Evolutionary conservation across 495 filamentous ascomycete species (phyloP), one percentile per base, ranked within the genome.

Genomic region (Pseudevernia furfuracea): DNA sequence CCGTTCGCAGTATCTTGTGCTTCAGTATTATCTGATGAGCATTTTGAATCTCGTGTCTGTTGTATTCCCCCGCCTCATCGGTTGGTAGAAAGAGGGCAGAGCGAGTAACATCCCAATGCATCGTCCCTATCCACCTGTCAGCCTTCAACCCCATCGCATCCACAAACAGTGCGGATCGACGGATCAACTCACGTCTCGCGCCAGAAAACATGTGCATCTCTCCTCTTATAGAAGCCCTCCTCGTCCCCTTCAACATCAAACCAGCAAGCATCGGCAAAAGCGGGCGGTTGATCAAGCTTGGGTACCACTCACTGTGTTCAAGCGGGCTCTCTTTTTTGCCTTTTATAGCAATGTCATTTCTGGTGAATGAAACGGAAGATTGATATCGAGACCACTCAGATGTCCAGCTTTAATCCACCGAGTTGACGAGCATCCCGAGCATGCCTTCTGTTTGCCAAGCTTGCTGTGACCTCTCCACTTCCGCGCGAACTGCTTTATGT

Each of bases 401-500:
- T 30, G 49, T 1, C 5, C 14, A 11, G 4, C 30, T 64, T 65
- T 58, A 69, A 11, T 21, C 43, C 39, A 21, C 57, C 21, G 69
- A 23, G 28, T 56, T 62, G 44, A 68, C 56, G 17, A 96, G 73
- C 79, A 90, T 88, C 62, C 88, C 89, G 63, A 96, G 72, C 91
- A 96, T 96, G 1, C 92, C 93, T 64, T 80, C 82, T 9, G 87
- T 90, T 74, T 87, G 82, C 61, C 81, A 86, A 3, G 91, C 90
- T 72, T 87, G 81, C 72, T 96, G 89, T 19, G 88, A 85, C 70
- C 85, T 84, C 73, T 95, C 89, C 25, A 93, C 89, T 74, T 94
- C 89, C 32, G 81, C 75, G 32, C 84, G 83, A 23, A 96, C 92
- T 36, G 84, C 79, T 41, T 78, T 74, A 67, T 87, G 85, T 65